Base-by-base conservation (phyloP, 768 basidiomycete genomes). In the Chalciporus pseudorubinellus region DNA sequence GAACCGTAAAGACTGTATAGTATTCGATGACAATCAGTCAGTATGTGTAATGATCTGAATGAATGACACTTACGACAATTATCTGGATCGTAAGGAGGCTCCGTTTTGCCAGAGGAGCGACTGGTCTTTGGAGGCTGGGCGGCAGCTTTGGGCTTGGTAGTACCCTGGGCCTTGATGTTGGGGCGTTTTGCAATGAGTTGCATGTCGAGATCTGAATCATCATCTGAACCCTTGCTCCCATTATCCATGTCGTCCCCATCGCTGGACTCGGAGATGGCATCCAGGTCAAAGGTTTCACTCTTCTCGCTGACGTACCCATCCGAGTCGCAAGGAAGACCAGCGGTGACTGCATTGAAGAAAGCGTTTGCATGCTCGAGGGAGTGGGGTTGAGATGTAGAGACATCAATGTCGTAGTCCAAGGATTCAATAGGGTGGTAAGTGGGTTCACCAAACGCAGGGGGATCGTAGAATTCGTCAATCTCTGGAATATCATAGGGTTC, bases 21-120 rank as follows among this genome's bases (percentile, higher is more conserved):
- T 18, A 48, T 18, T 16, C 33, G 1, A 26, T 19, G 20, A 31
- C 44, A 45, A 45, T 31, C 28, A 19, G 11, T 18, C 33, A 31
- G 36, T 38, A 38, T 38, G 18, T 38, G 36, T 16, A 38, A 38
- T 38, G 36, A 38, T 38, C 36, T 38, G n/a, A 45, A 45, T 45
- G 44, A 45, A 28, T 18, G 19, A 31, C 28, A 45, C 28, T 31
- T 45, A 45, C 28, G 6, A n/a, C 29, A 33, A 18, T 24, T 33
- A 28, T 45, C n/a, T 26, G 44, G 52, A 58, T 1, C 13, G 46
- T 1, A 70, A 72, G 43, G 36, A 38, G 36, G 36, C 36, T 38
- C 36, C 36, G 16, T 18, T 38, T 38, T 38, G 36, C 18, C 36
- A 38, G 36, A 38, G 36, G 36, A 16, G 36, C 36, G 9, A 38